These are phyloP conservation scores for Cladobotryum protrusum DNA, from an alignment of 2,329 filamentous ascomycete species.

Conservation along the genomic window DNA sequence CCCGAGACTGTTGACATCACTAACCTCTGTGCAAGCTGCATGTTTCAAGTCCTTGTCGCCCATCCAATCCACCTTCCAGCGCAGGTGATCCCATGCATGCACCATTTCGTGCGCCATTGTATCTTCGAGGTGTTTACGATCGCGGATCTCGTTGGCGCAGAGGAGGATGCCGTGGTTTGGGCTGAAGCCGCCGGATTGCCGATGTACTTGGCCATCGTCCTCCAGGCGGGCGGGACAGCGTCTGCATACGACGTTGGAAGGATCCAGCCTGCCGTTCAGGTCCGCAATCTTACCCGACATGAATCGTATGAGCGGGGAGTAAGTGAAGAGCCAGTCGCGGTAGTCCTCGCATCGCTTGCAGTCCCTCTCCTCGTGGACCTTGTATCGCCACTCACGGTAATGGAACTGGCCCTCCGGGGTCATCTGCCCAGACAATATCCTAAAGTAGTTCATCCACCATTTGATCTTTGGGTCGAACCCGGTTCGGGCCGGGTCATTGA, in stretches of 20 bases:
- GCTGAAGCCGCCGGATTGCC: conserved; percentile 74
- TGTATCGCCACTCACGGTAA: conserved; percentile 73
- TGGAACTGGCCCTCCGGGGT: conserved; percentile 61
- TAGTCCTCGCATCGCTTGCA: conserved; percentile 74
- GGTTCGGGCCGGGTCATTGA: conserved; percentile 55
- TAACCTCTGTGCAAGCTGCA: conserved; percentile 87
- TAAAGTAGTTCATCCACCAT: conserved; percentile 82
- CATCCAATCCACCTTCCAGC: conserved; percentile 84
- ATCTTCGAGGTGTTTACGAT: conserved; percentile 80
- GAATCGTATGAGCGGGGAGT: conserved; percentile 83
- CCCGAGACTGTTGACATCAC: conserved; percentile 6
- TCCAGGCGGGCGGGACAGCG: conserved; percentile 61
- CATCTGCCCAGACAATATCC: conserved; percentile 68
- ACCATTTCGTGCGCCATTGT: conserved; percentile 97
- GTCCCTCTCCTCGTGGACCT: conserved; percentile 68
- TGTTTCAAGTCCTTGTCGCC: conserved; percentile 69
- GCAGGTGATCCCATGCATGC: conserved; percentile 87
- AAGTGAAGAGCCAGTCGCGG: conserved; percentile 75
- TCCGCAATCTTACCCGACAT: conserved; percentile 73
- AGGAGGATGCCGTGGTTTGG: conserved; percentile 81
- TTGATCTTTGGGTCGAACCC: conserved; percentile 55
- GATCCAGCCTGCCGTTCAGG: conserved; percentile 70
- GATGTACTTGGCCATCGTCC: conserved; percentile 54
- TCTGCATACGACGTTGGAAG: conserved; percentile 71
- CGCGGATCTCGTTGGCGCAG: conserved; percentile 84